Base-by-base conservation (phyloP, 306 rosid species). In the Casuarina glauca region DNA sequence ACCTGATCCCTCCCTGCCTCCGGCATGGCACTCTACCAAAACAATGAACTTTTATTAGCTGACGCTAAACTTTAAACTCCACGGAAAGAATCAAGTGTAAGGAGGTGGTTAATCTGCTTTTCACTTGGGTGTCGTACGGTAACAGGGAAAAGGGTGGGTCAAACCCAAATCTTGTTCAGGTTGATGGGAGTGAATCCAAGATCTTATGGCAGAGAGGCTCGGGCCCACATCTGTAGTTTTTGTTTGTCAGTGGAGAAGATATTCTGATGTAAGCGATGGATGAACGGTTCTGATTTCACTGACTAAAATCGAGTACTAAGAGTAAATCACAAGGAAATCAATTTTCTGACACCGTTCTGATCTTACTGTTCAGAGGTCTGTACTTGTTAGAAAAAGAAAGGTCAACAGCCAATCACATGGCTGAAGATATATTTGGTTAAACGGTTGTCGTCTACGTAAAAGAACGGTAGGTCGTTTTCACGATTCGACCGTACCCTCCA, bases 1-100 rank as follows among this genome's bases (percentile, higher is more conserved):
- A 93, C 75, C 98, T 84, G 50, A 91, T 87, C 45, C 98, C 98
- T 8, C 98, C 98, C 9, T 19, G 44, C 39, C 87, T 93, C 3
- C 87, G 81, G 77, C 98, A 93, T 0, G 95, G 83, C 50, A 93
- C 92, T 57, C 98, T 93, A 61, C 61, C 78, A 15, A 3, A 57
- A 76, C 46, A 13, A 49, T 6, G 38, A 62, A 16, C 49, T 13
- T 4, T 1, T 3, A 45, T 12, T 3, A 10, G 48, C 8, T 44
- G 6, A 44, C 6, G 48, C 8, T 44, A 44, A 0, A 44, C 5
- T 44, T 5, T 44, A 44, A 0, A 44, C 5, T 44, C 8, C 8
- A 44, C 8, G 48, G 48, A 4, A 44, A 1, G 48, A 44, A 26
- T 26, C 32, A 26, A 26, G 1, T 26, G 32, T 9, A 44, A 9